Conservation (phyloP, 2,329 filamentous ascomycete genomes). For the Penicillium griseofulvum region DNA sequence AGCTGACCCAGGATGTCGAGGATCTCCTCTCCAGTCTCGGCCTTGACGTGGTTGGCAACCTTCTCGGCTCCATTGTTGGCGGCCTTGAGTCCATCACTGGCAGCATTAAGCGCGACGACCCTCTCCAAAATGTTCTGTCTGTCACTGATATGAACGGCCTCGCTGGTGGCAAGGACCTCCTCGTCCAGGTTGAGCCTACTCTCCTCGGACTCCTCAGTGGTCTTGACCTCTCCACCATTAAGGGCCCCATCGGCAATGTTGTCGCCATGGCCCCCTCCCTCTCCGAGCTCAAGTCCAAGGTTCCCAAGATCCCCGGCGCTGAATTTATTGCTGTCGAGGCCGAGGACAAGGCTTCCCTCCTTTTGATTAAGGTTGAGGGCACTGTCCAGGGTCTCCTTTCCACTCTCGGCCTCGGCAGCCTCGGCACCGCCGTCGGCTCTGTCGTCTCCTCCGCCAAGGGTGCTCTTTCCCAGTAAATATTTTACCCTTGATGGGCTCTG, state of each 20-base stretch:
- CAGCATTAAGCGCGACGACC: conserved; percentile 10
- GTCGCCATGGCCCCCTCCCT: conserved; percentile 13
- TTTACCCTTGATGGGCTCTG: conserved; percentile 16
- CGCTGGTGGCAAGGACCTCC: conserved; percentile 7
- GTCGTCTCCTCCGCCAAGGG: conserved; percentile 11
- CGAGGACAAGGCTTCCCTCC: conserved; percentile 12
- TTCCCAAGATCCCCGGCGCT: conserved; percentile 11
- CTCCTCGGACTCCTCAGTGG: conserved; percentile 12
- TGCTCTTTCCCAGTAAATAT: conserved; percentile 12
- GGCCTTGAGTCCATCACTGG: conserved; percentile 12
- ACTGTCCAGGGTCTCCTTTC: conserved; percentile 14
- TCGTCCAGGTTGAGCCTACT: conserved; percentile 13
- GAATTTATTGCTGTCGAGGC: conserved; percentile 17
- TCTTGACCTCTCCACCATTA: conserved; percentile 13
- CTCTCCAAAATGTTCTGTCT: conserved; percentile 11
- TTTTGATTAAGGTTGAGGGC: conserved; percentile 19
- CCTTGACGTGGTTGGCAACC: conserved; percentile 11
- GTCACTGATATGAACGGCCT: conserved; percentile 13
- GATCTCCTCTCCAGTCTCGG: conserved; percentile 16
- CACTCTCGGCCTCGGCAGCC: conserved; percentile 15
- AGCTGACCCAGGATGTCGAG: conserved; percentile 16
- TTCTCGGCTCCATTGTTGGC: conserved; percentile 18
- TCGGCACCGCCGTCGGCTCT: conserved; percentile 14
- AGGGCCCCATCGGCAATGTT: conserved; percentile 18
- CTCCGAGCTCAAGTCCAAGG: conserved; percentile 10